A percentile compares a stretch with the other conserved stretches of the same genome.
phyloP scores from a whole-genome alignment of 2,329 filamentous ascomycete species.

The Fusarium marasasianum region DNA sequence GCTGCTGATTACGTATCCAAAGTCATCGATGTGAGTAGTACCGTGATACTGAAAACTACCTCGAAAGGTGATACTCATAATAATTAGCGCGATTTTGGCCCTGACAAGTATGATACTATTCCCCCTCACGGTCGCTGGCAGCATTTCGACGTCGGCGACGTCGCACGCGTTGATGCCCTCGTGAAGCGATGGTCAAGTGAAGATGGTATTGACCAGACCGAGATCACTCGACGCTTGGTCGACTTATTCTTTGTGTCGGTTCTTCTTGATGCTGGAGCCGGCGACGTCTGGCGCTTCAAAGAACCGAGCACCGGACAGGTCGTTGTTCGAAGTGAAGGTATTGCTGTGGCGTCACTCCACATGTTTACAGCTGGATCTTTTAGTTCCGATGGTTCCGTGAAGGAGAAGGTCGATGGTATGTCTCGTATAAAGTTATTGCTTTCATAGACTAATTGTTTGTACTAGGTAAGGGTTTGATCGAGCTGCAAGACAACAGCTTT shows the following conservation, averaged over 20 bases:
- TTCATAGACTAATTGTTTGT: background rate
- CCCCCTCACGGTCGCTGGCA: slow-evolving; percentile 69
- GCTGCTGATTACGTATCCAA: slow-evolving; percentile 54
- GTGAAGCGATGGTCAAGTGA: slow-evolving; percentile 56
- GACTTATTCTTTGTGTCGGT: slow-evolving; percentile 71
- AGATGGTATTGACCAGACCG: slow-evolving; percentile 48
- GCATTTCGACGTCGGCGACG: slow-evolving; percentile 67
- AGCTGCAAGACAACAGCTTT: slow-evolving; percentile 48
- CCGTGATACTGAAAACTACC: fast-evolving
- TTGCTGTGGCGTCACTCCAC: slow-evolving; percentile 60
- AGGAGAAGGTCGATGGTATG: slow-evolving; percentile 49
- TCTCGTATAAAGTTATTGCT: no score
- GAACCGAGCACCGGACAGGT: slow-evolving; percentile 50
- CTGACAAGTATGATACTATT: slow-evolving; percentile 56
- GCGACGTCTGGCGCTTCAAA: slow-evolving; percentile 58
- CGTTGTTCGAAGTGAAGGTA: slow-evolving; percentile 59
- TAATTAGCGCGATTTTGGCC: slow-evolving; percentile 60
- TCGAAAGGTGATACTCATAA: fast-evolving
- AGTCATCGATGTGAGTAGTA: slow-evolving; percentile 52
- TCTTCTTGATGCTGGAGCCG: slow-evolving; percentile 64
- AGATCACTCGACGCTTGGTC: slow-evolving; percentile 62
- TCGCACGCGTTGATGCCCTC: slow-evolving; percentile 58
- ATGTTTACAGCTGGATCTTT: slow-evolving; percentile 59
- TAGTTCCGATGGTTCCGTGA: slow-evolving; percentile 1
- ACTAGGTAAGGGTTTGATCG: slow-evolving; percentile 47